A percentile compares a stretch with the other conserved stretches of the same genome.
phyloP scores from a whole-genome alignment of 352 stramenopile genomes.

The Globisporangium splendens region DNA sequence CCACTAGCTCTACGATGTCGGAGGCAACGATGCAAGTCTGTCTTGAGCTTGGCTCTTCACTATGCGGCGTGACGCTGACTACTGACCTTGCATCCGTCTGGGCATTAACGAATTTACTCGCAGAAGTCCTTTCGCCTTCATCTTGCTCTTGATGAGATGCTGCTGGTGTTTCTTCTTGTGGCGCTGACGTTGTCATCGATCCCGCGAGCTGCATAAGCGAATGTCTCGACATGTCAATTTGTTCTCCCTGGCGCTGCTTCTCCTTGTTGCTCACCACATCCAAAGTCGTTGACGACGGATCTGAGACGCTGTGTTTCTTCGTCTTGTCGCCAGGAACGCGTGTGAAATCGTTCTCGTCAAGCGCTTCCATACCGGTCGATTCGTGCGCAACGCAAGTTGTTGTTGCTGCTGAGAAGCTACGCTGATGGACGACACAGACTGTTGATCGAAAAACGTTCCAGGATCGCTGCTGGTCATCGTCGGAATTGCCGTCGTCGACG shows the following conservation, averaged over 20 bases:
- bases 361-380: conserved; percentile 11
- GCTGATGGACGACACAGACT: conserved; percentile 2
- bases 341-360: conserved; percentile 11
- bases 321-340: background rate
- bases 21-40: no score
- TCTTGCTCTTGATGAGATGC: no score
- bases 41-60: no score
- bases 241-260: background rate
- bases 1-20: conserved; percentile 2
- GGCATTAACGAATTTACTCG: background rate
- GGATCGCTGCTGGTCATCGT: background rate
- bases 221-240: background rate
- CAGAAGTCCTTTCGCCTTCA: no score
- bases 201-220: no score
- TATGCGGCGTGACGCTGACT: no score
- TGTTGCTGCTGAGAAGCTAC: background rate
- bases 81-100: background rate
- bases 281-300: background rate
- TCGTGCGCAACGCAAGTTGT: background rate
- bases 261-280: background rate
- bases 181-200: no score
- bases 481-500: background rate
- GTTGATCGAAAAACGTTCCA: background rate
- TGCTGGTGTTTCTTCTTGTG: no score
- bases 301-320: background rate